Percentiles rank a stretch among this genome's conserved stretches.
phyloP scores from a whole-genome alignment of 164 flowering plant genomes.

The Aristolochia californica region DNA sequence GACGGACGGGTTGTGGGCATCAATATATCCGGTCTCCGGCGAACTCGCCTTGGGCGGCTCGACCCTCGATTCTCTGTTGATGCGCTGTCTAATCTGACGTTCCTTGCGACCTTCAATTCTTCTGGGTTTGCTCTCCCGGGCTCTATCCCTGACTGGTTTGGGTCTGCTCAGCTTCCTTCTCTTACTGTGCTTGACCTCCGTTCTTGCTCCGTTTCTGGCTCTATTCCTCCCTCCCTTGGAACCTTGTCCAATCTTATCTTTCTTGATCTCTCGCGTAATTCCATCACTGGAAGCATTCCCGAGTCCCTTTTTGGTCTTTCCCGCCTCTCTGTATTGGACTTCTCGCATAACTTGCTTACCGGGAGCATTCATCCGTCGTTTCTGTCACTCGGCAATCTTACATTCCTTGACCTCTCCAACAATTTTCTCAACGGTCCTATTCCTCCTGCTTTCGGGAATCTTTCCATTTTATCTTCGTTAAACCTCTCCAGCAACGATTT shows the following conservation, averaged over 20 bases:
- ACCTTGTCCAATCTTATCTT: conserved; percentile 22
- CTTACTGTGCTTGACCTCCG: conserved; percentile 64
- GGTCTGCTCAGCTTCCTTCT: conserved; percentile 16
- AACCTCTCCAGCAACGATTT: conserved; percentile 51
- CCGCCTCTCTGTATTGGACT: conserved; percentile 24
- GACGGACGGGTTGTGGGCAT: conserved; percentile 43
- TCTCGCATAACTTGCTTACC: conserved; percentile 25
- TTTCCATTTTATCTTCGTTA: conserved; percentile 27
- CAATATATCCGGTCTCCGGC: conserved; percentile 39
- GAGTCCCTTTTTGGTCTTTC: conserved; percentile 14
- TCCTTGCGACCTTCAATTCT: conserved; percentile 44
- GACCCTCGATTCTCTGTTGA: conserved; percentile 50
- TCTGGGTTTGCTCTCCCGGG: conserved; percentile 62
- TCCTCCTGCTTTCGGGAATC: conserved; percentile 28
- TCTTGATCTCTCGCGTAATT: conserved; percentile 39
- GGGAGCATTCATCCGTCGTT: conserved; percentile 29
- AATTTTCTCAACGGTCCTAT: conserved; percentile 42
- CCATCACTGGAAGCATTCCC: conserved; percentile 35
- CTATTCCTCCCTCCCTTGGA: conserved; percentile 44
- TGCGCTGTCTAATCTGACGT: conserved; percentile 43
- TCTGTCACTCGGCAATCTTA: conserved; percentile 16
- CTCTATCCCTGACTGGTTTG: conserved; percentile 65
- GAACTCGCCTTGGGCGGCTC: conserved; percentile 37
- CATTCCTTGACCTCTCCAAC: conserved; percentile 26
- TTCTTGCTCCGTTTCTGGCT: conserved; percentile 36